phyloP scores from a whole-genome alignment of 306 rosid species.

The Lathyrus tuberosus region DNA sequence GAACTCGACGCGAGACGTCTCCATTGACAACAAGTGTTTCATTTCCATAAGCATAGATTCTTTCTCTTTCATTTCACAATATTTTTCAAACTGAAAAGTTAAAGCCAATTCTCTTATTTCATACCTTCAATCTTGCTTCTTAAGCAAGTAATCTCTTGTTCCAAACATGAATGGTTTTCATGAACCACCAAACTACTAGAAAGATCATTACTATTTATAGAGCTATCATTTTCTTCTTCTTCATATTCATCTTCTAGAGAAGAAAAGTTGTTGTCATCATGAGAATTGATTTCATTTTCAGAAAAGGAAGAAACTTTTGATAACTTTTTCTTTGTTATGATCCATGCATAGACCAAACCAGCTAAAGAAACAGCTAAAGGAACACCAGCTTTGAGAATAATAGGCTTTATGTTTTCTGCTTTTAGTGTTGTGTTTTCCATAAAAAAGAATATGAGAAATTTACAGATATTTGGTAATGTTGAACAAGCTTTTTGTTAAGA shows the following conservation, averaged over 20 bases:
- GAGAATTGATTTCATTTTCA: constrained; percentile 35
- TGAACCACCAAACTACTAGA: constrained; percentile 21
- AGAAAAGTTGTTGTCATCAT: constrained; percentile 29
- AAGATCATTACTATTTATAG: constrained; percentile 5
- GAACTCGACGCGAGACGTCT: constrained; percentile 53
- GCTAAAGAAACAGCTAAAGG: constrained; percentile 66
- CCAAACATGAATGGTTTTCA: constrained; percentile 26
- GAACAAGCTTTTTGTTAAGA: neutral
- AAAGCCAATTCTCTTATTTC: constrained; percentile 58
- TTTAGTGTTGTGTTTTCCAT: constrained; percentile 59
- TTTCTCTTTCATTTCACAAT: constrained; percentile 62
- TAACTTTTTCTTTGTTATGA: constrained; percentile 51
- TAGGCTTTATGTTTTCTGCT: constrained; percentile 46
- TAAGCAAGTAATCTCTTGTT: constrained; percentile 49
- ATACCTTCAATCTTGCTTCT: constrained; percentile 55
- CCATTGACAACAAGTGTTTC: constrained; percentile 49
- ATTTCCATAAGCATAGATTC: constrained; percentile 55
- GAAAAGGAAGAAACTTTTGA: constrained; percentile 32
- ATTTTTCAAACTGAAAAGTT: constrained; percentile 49
- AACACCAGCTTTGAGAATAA: constrained; percentile 68
- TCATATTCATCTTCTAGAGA: constrained; percentile 39
- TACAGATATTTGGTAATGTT: constrained; percentile 3
- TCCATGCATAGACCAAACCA: constrained; percentile 60
- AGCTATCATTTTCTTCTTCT: neutral
- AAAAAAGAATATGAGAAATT: constrained; percentile 11